These are phyloP conservation scores for Williopsis jadinii DNA, from an alignment of 1,139 yeast species.

Conservation along the genomic window DNA sequence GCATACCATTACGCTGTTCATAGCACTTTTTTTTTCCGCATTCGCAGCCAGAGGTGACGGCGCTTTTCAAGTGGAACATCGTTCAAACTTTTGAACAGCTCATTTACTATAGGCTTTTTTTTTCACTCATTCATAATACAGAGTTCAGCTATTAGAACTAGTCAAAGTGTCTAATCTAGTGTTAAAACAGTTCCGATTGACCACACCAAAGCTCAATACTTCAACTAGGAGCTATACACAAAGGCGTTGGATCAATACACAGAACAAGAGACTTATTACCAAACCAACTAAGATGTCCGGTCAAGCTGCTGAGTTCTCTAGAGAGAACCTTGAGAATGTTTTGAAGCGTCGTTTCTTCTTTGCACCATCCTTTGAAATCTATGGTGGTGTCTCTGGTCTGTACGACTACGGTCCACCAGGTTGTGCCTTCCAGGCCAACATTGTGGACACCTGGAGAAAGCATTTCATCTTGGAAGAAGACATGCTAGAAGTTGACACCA, in stretches of 20 bases:
- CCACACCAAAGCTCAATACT: not conserved
- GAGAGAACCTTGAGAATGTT: constrained; percentile 86
- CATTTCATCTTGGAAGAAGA: constrained; percentile 97
- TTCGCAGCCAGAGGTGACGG: too few relatives aligned
- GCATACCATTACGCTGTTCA: not conserved
- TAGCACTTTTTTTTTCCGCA: too few relatives aligned
- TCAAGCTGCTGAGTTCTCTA: constrained; percentile 48
- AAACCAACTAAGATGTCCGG: constrained; percentile 28
- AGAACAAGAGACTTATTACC: not conserved
- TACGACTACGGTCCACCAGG: constrained; percentile 99
- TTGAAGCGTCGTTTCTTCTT: constrained; percentile 93
- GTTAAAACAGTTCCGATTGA: not conserved
- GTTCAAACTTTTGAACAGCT: too few relatives aligned
- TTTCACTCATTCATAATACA: not conserved
- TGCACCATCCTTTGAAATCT: constrained; percentile 95
- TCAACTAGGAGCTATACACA: too few relatives aligned
- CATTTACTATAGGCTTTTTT: too few relatives aligned
- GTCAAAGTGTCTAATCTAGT: constrained; percentile 1
- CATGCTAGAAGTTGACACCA: constrained; percentile 97
- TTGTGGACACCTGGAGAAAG: constrained; percentile 93
- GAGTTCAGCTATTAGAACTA: not conserved
- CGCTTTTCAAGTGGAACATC: too few relatives aligned
- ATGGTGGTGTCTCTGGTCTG: constrained; percentile 97
- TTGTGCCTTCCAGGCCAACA: constrained; percentile 94
- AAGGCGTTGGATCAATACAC: not conserved